Percentiles rank a stretch among this genome's conserved stretches.
Evolutionary conservation across 1,284 basidiomycete genomes (phyloP).

Genomic region (Sanguinoderma infundibulare): DNA sequence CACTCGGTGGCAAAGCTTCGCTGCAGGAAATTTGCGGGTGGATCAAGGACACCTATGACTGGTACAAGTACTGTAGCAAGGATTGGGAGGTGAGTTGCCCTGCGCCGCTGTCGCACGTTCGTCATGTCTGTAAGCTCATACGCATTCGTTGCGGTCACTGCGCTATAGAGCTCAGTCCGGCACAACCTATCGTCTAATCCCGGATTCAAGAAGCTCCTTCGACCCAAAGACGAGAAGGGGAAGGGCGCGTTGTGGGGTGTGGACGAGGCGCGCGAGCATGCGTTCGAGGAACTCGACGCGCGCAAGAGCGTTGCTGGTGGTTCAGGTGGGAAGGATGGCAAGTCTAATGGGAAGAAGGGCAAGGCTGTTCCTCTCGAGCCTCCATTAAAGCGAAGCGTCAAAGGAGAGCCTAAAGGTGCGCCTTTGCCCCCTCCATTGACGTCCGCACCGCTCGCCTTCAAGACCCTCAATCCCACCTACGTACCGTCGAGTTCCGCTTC

Average conservation of each 20-base stretch:
- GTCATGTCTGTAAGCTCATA: background rate
- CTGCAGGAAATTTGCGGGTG: slow-evolving; percentile 92
- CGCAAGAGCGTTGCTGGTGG: slow-evolving; percentile 45
- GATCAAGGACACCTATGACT: slow-evolving; percentile 88
- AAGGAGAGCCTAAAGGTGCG: slow-evolving; percentile 56
- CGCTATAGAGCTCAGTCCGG: slow-evolving; percentile 81
- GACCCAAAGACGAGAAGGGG: slow-evolving; percentile 83
- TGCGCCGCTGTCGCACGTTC: background rate
- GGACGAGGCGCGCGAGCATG: slow-evolving; percentile 72
- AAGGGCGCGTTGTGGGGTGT: slow-evolving; percentile 92
- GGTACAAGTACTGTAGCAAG: slow-evolving; percentile 79
- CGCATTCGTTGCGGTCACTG: slow-evolving; percentile 21
- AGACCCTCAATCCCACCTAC: slow-evolving; percentile 24
- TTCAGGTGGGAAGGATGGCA: slow-evolving; percentile 40
- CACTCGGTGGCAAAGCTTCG: slow-evolving; percentile 83
- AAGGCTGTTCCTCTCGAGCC: slow-evolving; percentile 57
- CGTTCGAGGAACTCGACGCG: slow-evolving; percentile 69
- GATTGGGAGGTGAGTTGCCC: slow-evolving; percentile 76
- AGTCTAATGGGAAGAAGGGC: slow-evolving; percentile 52
- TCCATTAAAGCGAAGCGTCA: slow-evolving; percentile 66
- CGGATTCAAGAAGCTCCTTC: slow-evolving; percentile 86
- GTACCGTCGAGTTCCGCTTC: slow-evolving; percentile 21
- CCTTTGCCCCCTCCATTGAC: slow-evolving; percentile 71
- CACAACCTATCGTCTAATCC: slow-evolving; percentile 90
- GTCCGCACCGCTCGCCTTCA: slow-evolving; percentile 55